A percentile compares a stretch with the other conserved stretches of the same genome.
These are phyloP conservation scores for Pichia thaimueangensis DNA, from an alignment of 805 yeast species.

Conservation along the genomic window DNA sequence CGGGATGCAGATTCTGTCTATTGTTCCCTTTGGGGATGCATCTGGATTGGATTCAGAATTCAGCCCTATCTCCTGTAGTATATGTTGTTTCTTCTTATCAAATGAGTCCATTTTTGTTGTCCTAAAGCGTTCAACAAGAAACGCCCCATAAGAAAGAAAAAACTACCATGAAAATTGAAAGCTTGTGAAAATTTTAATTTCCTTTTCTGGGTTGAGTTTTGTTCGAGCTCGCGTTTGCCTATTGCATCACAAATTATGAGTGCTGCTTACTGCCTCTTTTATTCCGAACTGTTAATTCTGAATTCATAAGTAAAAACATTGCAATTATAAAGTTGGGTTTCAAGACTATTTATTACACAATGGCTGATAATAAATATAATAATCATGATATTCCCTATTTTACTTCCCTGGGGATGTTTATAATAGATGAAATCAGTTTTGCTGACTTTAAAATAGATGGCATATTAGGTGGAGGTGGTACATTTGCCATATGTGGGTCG, in stretches of 20 bases:
- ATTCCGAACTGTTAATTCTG: too few relatives aligned
- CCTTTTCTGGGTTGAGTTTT: too few relatives aligned
- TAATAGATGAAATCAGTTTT: constrained; percentile 77
- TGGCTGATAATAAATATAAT: too few relatives aligned
- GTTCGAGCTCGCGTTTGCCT: too few relatives aligned
- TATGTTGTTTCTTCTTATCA: constrained; percentile 56
- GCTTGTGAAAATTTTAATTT: constrained; percentile 3
- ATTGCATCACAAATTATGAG: too few relatives aligned
- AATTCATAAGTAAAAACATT: too few relatives aligned
- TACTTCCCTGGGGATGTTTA: constrained; percentile 81
- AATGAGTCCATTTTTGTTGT: constrained; percentile 40
- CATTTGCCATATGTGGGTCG: constrained; percentile 73
- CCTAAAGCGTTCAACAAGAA: too few relatives aligned
- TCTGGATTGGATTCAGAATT: constrained; percentile 44
- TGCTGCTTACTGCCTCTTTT: too few relatives aligned
- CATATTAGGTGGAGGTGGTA: constrained; percentile 87
- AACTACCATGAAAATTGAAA: neutral
- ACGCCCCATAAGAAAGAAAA: neutral
- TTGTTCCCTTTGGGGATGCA: constrained; percentile 81
- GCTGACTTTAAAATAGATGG: constrained; percentile 36
- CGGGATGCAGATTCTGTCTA: constrained; percentile 71
- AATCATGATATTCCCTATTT: constrained; percentile 25
- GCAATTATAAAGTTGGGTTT: too few relatives aligned
- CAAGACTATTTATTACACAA: too few relatives aligned
- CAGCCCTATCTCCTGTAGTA: constrained; percentile 45